phyloP scores from a whole-genome alignment of 805 yeast species.

The Priceomyces medius region DNA sequence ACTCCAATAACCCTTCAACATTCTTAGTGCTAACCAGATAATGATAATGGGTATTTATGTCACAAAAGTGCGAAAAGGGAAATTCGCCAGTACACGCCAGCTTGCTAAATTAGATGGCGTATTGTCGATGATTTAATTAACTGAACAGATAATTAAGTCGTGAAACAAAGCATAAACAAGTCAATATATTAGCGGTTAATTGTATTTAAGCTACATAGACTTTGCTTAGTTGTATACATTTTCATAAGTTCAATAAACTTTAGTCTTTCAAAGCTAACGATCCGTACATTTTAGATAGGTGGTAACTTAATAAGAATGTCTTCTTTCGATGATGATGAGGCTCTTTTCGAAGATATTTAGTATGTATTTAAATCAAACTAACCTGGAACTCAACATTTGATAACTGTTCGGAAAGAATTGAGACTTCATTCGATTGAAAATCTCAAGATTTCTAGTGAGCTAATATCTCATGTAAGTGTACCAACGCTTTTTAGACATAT shows the following conservation, averaged over 20 bases:
- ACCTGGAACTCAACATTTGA: background rate
- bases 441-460: too few relatives aligned
- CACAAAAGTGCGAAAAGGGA: background rate
- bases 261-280: slow-evolving; percentile 9
- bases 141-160: background rate
- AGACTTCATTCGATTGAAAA: too few relatives aligned
- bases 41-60: too few relatives aligned
- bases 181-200: slow-evolving; percentile 2
- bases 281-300: slow-evolving; percentile 11
- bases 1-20: too few relatives aligned
- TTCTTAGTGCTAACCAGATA: too few relatives aligned
- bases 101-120: background rate
- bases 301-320: slow-evolving; percentile 22
- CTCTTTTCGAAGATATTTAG: slow-evolving; percentile 90
- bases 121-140: background rate
- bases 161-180: slow-evolving; percentile 6
- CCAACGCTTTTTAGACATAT: background rate
- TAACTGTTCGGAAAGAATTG: too few relatives aligned
- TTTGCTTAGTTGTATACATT: slow-evolving; percentile 21
- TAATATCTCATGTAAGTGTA: too few relatives aligned
- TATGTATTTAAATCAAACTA: slow-evolving; percentile 15
- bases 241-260: slow-evolving; percentile 21
- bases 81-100: background rate
- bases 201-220: slow-evolving; percentile 17
- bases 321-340: slow-evolving; percentile 84